Percentiles rank a stretch among this genome's conserved stretches.
These are phyloP conservation scores for Solanum paucissectum DNA, from an alignment of 257 asterid genomes.

Conservation along the genomic window DNA sequence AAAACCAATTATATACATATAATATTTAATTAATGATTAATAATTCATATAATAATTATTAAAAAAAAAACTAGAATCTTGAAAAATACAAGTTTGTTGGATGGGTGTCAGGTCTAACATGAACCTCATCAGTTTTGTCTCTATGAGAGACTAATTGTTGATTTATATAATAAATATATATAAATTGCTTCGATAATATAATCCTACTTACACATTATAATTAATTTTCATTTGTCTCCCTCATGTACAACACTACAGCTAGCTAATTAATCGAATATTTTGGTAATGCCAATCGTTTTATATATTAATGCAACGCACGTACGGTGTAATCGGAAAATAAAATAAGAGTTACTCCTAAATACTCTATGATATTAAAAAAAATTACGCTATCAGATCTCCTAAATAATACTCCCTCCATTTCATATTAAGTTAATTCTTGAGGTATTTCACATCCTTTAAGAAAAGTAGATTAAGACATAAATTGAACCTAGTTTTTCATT, in stretches of 20 bases:
- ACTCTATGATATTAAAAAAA: background rate
- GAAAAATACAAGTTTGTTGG: background rate
- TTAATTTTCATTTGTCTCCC: slow-evolving; percentile 23
- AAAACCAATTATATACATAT: background rate
- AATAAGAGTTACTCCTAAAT: background rate
- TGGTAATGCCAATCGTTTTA: background rate
- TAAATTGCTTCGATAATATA: background rate
- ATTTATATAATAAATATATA: background rate
- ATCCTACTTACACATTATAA: background rate
- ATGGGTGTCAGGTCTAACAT: background rate
- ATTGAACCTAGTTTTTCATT: too few species aligned
- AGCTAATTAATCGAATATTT: slow-evolving; percentile 28
- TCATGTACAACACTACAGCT: slow-evolving; percentile 30
- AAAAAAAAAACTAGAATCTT: background rate
- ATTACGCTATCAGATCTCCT: background rate
- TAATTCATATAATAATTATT: background rate
- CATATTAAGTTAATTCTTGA: too few species aligned
- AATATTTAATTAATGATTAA: background rate
- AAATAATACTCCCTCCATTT: background rate
- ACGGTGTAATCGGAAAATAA: background rate
- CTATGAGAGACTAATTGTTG: background rate
- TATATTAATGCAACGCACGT: slow-evolving; percentile 8
- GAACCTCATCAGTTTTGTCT: slow-evolving; percentile 2
- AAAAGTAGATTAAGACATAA: too few species aligned
- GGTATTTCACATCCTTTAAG: too few species aligned